Conservation (phyloP, 768 basidiomycete species). For the Mrakia hoshinonis region DNA sequence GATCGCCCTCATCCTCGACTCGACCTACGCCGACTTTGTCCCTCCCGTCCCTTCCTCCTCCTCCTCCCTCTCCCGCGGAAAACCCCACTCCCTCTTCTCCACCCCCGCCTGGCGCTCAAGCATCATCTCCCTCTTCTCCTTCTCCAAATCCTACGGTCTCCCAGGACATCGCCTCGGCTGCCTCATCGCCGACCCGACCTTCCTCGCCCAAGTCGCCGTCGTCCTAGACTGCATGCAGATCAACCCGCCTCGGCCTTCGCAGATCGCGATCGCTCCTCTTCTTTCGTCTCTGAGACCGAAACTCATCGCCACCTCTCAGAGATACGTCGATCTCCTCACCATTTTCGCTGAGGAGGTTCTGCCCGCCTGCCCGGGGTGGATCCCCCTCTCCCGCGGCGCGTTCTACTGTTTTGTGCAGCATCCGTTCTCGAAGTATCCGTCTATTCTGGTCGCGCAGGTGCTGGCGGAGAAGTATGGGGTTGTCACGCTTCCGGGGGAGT, state of each 20-base stretch:
- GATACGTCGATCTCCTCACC: slow-evolving; percentile 49
- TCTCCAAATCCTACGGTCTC: slow-evolving; percentile 32
- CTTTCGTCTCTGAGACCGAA: slow-evolving; percentile 51
- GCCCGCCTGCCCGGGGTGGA: slow-evolving; percentile 50
- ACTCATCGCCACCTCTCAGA: slow-evolving; percentile 49
- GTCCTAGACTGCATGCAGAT: slow-evolving; percentile 65
- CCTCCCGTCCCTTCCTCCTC: slow-evolving; percentile 43
- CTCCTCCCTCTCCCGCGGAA: slow-evolving; percentile 25
- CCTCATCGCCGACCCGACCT: slow-evolving; percentile 53
- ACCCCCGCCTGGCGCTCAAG: slow-evolving; percentile 55
- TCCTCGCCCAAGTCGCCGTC: slow-evolving; percentile 51
- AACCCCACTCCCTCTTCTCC: slow-evolving; percentile 39
- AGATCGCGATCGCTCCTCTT: slow-evolving; percentile 55
- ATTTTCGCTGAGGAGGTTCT: slow-evolving; percentile 52
- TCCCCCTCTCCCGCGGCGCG: slow-evolving; percentile 56
- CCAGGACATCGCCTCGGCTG: slow-evolving; percentile 74
- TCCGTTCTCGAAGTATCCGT: slow-evolving; percentile 48
- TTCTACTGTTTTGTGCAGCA: slow-evolving; percentile 67
- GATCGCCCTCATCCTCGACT: slow-evolving; percentile 69
- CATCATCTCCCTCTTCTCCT: neutral
- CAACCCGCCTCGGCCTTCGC: slow-evolving; percentile 53
- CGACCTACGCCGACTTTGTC: slow-evolving; percentile 78
- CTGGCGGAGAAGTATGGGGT: slow-evolving; percentile 59
- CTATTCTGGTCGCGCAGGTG: slow-evolving; percentile 51
- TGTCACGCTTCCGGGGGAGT: slow-evolving; percentile 56